Base-by-base conservation (phyloP, 192 early-diverging fungal species). In the Podila verticillata region DNA sequence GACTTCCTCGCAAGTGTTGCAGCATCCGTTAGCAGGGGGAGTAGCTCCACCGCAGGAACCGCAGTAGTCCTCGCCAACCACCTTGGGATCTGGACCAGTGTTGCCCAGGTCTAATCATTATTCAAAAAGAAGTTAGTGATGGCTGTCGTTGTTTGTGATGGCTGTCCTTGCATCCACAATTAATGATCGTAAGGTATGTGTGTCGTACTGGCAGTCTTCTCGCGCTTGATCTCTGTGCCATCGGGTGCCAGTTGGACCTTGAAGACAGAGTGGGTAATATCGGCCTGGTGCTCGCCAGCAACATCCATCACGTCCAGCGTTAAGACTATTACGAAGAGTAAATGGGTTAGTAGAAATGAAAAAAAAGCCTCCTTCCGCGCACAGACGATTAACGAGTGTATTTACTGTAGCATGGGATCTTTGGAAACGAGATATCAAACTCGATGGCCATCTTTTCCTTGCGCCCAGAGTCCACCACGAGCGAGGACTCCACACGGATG, bases 261-360 rank as follows among this genome's bases (percentile, higher is more conserved):
- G 66, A 89, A 91, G n/a, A 98, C 89, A 48, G 90, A 87, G 83
- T 95, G 93, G 28, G 85, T 85, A 56, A 93, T 84, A 72, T 92
- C 95, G 74, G 89, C 93, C 65, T 96, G 91, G 75, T 95, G 92
- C 75, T 95, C 94, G 29, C 97, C 95, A 26, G 95, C 88, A 22
- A 95, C 91, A 81, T 98, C 98, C 94, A 98, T 96, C 7, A 99
- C 93, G 81, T 98, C 97, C 59, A 98, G 86, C 64, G 92, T 95
- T 61, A 99, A 84, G 20, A 98, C 92, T 92, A 85, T 30, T 7
- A 5, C 36, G 26, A 35, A 32, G 30, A 39, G 2, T 1, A 7
- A 7, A 15, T 10, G 19, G 65, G n/a, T 26, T 1, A 34, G 39
- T 44, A 15, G 39, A 17, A 44, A 17, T 61, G 54, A 61, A 61